These are phyloP conservation scores for Durusdinium trenchii DNA, from an alignment of 73 alveolate species.

Conservation along the genomic window DNA sequence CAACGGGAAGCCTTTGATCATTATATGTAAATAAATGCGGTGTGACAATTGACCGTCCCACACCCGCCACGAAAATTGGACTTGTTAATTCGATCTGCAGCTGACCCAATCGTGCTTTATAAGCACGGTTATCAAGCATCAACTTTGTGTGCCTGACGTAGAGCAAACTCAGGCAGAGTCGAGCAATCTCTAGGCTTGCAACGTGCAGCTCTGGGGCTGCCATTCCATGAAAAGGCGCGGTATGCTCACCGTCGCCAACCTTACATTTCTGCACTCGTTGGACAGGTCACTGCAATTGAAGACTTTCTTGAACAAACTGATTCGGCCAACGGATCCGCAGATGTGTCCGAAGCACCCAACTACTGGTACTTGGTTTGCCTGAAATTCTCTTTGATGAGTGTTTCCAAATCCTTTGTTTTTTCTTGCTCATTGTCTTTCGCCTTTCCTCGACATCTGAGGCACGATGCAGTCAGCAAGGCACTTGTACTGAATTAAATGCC, in stretches of 20 bases:
- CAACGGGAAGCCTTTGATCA: too few species aligned
- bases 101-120: too few species aligned
- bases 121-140: too few species aligned
- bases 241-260: too few species aligned
- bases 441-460: conserved; percentile 7
- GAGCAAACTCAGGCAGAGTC: conserved; percentile 20
- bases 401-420: too few species aligned
- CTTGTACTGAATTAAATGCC: background rate
- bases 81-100: too few species aligned
- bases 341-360: background rate
- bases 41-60: too few species aligned
- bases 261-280: background rate
- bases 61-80: too few species aligned
- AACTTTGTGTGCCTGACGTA: background rate
- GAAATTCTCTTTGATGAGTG: too few species aligned
- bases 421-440: too few species aligned
- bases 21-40: too few species aligned
- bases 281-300: conserved; percentile 70
- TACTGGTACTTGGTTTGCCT: too few species aligned
- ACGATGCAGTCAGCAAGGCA: conserved; percentile 66
- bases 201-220: conserved; percentile 45
- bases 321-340: background rate
- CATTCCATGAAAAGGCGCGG: background rate
- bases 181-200: conserved; percentile 56
- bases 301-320: conserved; percentile 45